Conservation (phyloP, 208 protist genomes). For the Wallacemonas sp. region DNA sequence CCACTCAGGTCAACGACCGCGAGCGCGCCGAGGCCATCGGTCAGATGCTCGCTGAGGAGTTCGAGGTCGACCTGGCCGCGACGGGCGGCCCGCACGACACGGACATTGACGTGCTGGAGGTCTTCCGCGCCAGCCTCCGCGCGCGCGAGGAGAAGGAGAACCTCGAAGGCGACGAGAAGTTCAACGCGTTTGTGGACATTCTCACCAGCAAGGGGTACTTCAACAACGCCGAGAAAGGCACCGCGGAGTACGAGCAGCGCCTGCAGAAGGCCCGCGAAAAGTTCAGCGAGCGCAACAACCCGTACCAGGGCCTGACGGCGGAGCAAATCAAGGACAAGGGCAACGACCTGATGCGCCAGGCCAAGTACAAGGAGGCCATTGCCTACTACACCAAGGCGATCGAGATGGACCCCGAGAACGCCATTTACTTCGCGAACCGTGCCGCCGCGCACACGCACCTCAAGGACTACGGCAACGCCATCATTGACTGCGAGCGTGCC, state of each 20-base stretch:
- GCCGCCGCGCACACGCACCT: constrained; percentile 92
- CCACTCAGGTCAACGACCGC: constrained; percentile 34
- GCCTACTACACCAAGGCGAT: constrained; percentile 94
- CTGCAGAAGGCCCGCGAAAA: constrained; percentile 85
- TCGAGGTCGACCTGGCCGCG: constrained; percentile 75
- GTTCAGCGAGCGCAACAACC: constrained; percentile 91
- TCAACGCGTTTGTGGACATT: constrained; percentile 81
- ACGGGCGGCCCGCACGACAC: constrained; percentile 69
- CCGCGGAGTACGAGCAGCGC: constrained; percentile 74
- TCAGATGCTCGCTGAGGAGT: constrained; percentile 74
- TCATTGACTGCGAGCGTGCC: constrained; percentile 90
- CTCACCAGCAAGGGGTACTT: constrained; percentile 93
- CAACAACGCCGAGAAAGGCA: constrained; percentile 71
- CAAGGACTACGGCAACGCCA: constrained; percentile 87
- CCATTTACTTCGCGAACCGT: constrained; percentile 92
- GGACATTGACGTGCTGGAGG: constrained; percentile 61
- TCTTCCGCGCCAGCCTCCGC: constrained; percentile 53
- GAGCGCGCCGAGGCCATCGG: constrained; percentile 50
- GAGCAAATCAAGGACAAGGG: constrained; percentile 94
- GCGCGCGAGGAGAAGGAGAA: constrained; percentile 42
- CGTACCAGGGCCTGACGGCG: constrained; percentile 87
- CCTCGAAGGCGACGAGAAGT: constrained; percentile 87
- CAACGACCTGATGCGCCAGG: constrained; percentile 89
- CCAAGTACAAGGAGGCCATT: constrained; percentile 94
- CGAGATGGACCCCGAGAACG: constrained; percentile 87